Evolutionary conservation across 2,329 filamentous ascomycete species (phyloP).

Genomic region (Calonectria fujianensis): DNA sequence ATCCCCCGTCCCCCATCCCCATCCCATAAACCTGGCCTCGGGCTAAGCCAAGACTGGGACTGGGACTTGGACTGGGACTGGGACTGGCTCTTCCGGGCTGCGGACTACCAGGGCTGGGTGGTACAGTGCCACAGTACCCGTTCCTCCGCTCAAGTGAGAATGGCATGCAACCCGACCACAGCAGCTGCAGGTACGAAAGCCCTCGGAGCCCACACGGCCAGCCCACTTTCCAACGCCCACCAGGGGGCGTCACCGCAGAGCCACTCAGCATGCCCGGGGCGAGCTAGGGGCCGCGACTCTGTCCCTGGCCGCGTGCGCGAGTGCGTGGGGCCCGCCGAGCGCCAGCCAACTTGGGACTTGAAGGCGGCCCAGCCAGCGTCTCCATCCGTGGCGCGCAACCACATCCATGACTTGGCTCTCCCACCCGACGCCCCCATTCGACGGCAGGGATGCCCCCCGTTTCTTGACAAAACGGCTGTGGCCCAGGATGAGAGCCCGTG

Average conservation of each 20-base stretch:
- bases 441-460: conserved; percentile 32
- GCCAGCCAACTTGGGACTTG: conserved; percentile 29
- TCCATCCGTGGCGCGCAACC: conserved; percentile 32
- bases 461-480: conserved; percentile 33
- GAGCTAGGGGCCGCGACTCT: conserved; percentile 23
- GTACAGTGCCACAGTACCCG: conserved; percentile 23
- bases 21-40: conserved; percentile 17
- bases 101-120: conserved; percentile 6
- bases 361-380: conserved; percentile 21
- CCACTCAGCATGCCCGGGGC: conserved; percentile 20
- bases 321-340: neutral
- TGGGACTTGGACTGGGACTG: conserved; percentile 13
- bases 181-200: conserved; percentile 38
- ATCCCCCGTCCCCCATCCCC: neutral
- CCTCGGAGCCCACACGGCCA: conserved; percentile 18
- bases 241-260: conserved; percentile 11
- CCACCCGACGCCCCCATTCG: conserved; percentile 32
- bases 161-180: conserved; percentile 33
- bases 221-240: conserved; percentile 30
- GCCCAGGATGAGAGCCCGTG: conserved; percentile 9
- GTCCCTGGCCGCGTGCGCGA: conserved; percentile 23
- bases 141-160: conserved; percentile 29
- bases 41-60: conserved; percentile 15
- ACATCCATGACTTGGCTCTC: conserved; percentile 26
- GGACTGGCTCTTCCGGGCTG: neutral